phyloP scores from a whole-genome alignment of 1,139 yeast species.

The Saccharomycopsis hybrid region DNA sequence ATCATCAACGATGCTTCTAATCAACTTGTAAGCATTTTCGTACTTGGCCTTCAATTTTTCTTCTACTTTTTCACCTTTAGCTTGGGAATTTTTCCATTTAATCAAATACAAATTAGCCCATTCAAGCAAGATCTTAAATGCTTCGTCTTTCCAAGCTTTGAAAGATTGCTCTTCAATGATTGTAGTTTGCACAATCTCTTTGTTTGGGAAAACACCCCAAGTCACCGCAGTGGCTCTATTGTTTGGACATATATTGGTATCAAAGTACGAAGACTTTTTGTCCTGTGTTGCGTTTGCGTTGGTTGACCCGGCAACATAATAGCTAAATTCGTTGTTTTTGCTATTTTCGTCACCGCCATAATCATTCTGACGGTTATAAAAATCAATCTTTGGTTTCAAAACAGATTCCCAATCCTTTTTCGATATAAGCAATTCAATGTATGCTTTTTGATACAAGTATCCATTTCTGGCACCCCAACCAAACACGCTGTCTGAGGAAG shows the following conservation, averaged over 20 bases:
- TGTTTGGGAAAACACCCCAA: constrained; percentile 92
- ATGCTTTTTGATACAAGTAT: constrained; percentile 85
- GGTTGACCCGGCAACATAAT: constrained; percentile 58
- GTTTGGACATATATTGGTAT: constrained; percentile 48
- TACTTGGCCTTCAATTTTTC: constrained; percentile 33
- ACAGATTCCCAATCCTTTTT: constrained; percentile 58
- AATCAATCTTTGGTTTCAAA: constrained; percentile 47
- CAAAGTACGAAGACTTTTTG: constrained; percentile 40
- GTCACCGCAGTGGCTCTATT: constrained; percentile 72
- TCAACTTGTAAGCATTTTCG: constrained; percentile 54
- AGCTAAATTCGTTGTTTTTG: constrained; percentile 44
- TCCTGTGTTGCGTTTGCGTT: too few relatives aligned
- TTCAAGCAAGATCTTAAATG: constrained; percentile 83
- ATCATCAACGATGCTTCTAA: constrained; percentile 52
- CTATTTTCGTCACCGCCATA: too few relatives aligned
- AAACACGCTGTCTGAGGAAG: constrained; percentile 74
- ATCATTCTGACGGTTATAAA: constrained; percentile 13
- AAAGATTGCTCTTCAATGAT: constrained; percentile 84
- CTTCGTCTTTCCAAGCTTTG: constrained; percentile 91
- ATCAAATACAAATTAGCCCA: constrained; percentile 76
- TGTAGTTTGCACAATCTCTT: constrained; percentile 83
- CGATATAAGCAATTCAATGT: constrained; percentile 80
- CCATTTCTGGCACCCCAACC: constrained; percentile 98
- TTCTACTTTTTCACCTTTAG: background rate
- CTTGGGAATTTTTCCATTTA: constrained; percentile 26